Evolutionary conservation across 2,329 filamentous ascomycete genomes (phyloP).

Genomic region (Phoma sp.): DNA sequence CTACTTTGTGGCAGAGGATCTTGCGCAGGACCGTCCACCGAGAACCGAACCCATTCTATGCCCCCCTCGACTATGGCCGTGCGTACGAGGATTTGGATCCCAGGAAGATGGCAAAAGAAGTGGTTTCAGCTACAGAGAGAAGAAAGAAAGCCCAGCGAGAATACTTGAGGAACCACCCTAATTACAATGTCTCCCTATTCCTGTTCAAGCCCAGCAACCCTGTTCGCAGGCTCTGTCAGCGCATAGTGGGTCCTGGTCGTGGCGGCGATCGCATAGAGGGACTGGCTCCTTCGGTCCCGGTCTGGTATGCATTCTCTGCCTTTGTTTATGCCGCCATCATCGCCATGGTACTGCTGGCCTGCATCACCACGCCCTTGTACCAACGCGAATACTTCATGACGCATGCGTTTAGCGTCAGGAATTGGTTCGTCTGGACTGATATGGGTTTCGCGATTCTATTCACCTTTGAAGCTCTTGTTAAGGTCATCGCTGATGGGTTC

Average conservation of each 20-base stretch:
- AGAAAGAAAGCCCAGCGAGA: conserved; percentile 89
- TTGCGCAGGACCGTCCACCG: conserved; percentile 63
- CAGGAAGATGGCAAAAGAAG: conserved; percentile 86
- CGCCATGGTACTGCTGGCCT: conserved; percentile 96
- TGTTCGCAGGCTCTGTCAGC: conserved; percentile 82
- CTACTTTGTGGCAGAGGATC: conserved; percentile 67
- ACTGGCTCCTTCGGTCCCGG: conserved; percentile 81
- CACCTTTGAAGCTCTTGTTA: conserved; percentile 83
- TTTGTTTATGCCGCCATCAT: conserved; percentile 94
- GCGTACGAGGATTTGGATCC: conserved; percentile 82
- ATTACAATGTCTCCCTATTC: conserved; percentile 91
- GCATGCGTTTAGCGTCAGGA: conserved; percentile 65
- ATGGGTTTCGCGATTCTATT: conserved; percentile 88
- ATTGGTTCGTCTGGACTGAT: conserved; percentile 97
- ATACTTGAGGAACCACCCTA: conserved; percentile 84
- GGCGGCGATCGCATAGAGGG: conserved; percentile 88
- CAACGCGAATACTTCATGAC: conserved; percentile 82
- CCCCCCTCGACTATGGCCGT: conserved; percentile 72
- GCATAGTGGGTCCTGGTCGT: conserved; percentile 87
- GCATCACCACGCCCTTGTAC: conserved; percentile 91
- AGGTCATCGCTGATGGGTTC: conserved; percentile 92
- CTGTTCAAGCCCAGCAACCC: conserved; percentile 81
- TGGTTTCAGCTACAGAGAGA: conserved; percentile 80
- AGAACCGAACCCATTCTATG: conserved; percentile 95
- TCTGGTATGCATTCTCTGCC: conserved; percentile 93